These are phyloP conservation scores for Bipolaris zeicola DNA, from an alignment of 2,329 filamentous ascomycete genomes.

Conservation along the genomic window DNA sequence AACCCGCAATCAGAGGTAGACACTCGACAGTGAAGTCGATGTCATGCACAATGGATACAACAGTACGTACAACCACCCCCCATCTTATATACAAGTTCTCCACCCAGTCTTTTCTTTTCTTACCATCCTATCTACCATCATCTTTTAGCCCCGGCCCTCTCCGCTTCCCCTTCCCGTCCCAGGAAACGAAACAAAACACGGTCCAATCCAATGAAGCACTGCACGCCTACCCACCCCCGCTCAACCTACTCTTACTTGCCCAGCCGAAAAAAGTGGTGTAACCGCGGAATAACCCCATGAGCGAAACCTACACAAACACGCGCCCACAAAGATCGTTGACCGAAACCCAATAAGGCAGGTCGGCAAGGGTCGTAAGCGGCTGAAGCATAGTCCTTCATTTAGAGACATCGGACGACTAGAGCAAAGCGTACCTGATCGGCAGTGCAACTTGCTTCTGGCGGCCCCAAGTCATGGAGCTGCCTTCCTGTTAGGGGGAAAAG, in stretches of 20 bases:
- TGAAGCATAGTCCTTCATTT: conserved; percentile 23
- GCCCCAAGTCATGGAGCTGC: conserved; percentile 19
- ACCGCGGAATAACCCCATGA: too few relatives aligned
- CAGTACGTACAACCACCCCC: too few relatives aligned
- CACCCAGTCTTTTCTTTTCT: neutral
- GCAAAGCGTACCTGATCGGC: conserved; percentile 29
- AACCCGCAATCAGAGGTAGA: too few relatives aligned
- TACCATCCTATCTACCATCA: neutral
- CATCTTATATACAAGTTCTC: neutral
- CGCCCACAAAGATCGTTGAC: conserved; percentile 23
- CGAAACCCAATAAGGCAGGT: conserved; percentile 37
- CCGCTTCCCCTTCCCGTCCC: neutral
- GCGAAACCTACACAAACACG: conserved; percentile 4
- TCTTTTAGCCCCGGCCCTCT: neutral
- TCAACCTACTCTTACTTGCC: conserved; percentile 11
- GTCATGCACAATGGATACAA: too few relatives aligned
- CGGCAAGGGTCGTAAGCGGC: conserved; percentile 15
- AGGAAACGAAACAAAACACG: conserved; percentile 9
- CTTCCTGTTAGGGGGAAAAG: conserved; percentile 27
- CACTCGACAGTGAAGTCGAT: too few relatives aligned
- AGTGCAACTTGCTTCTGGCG: conserved; percentile 9
- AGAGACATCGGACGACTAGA: conserved; percentile 13
- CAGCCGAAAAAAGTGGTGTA: neutral
- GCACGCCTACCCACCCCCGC: conserved; percentile 25
- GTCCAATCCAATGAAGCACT: conserved; percentile 36